phyloP scores from a whole-genome alignment of 2,329 filamentous ascomycete genomes.

The Sphaerulina populicola region DNA sequence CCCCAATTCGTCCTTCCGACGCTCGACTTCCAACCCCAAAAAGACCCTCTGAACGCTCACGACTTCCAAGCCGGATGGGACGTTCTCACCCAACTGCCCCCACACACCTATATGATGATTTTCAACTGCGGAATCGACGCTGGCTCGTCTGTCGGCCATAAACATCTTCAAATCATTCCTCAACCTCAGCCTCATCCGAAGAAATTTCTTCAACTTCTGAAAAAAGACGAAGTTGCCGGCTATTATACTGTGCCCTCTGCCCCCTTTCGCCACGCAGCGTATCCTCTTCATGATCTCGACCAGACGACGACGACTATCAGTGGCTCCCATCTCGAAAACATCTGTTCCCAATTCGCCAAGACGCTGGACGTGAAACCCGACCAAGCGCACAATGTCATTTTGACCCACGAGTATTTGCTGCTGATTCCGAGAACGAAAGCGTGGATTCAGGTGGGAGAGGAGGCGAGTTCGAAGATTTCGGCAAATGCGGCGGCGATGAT shows the following conservation, averaged over 20 bases:
- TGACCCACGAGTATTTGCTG: constrained; percentile 31
- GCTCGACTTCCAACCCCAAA: constrained; percentile 34
- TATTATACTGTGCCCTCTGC: not conserved
- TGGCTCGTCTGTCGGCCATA: constrained; percentile 40
- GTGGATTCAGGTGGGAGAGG: constrained; percentile 19
- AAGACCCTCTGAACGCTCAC: constrained; percentile 32
- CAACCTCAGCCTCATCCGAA: constrained; percentile 21
- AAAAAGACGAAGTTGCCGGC: not conserved
- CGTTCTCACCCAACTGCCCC: constrained; percentile 28
- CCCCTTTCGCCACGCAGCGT: constrained; percentile 8
- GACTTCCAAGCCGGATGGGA: constrained; percentile 36
- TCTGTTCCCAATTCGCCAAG: constrained; percentile 21
- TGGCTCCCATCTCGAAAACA: not conserved
- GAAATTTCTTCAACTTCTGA: constrained; percentile 13
- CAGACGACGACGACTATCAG: not conserved
- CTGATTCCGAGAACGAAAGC: constrained; percentile 31
- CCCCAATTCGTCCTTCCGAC: constrained; percentile 37
- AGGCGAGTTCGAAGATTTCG: constrained; percentile 20
- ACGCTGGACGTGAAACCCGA: constrained; percentile 13
- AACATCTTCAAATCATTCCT: constrained; percentile 40
- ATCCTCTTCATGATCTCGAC: not conserved
- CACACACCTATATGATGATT: constrained; percentile 33
- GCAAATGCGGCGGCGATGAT: constrained; percentile 34
- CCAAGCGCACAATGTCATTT: constrained; percentile 32
- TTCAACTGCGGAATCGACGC: constrained; percentile 42